Evolutionary conservation across 2,329 filamentous ascomycete genomes (phyloP).

Genomic region (Scytalidium sp.): DNA sequence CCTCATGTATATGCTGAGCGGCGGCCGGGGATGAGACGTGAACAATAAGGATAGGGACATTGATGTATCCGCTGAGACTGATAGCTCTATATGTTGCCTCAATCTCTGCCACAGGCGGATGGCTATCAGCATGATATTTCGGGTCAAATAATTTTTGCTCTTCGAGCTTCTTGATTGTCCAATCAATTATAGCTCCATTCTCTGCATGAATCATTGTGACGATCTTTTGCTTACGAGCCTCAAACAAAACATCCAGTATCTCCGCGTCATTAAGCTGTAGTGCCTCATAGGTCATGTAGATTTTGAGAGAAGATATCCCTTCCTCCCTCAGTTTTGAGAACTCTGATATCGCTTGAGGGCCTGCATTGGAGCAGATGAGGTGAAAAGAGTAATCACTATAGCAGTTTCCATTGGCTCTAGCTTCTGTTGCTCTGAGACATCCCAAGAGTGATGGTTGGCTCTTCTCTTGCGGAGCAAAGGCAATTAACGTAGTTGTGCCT

Average conservation of each 20-base stretch:
- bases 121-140: slow-evolving; percentile 47
- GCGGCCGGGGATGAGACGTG: slow-evolving; percentile 48
- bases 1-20: slow-evolving; percentile 41
- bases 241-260: slow-evolving; percentile 39
- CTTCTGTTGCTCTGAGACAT: slow-evolving; percentile 39
- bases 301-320: slow-evolving; percentile 40
- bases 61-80: slow-evolving; percentile 44
- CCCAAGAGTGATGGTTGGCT: slow-evolving; percentile 40
- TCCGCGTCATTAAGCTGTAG: slow-evolving; percentile 36
- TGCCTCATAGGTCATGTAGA: slow-evolving; percentile 42
- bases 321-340: slow-evolving; percentile 26
- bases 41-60: slow-evolving; percentile 50
- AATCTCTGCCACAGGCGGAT: slow-evolving; percentile 46
- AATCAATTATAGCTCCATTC: slow-evolving; percentile 51
- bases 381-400: slow-evolving; percentile 49
- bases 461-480: slow-evolving; percentile 44
- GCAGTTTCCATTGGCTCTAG: slow-evolving; percentile 38
- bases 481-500: slow-evolving; percentile 46
- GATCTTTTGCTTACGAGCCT: slow-evolving; percentile 40
- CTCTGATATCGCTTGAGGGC: slow-evolving; percentile 29
- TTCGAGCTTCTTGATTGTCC: slow-evolving; percentile 51
- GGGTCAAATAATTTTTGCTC: slow-evolving; percentile 43
- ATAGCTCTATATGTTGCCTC: slow-evolving; percentile 53
- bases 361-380: slow-evolving; percentile 40
- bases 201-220: slow-evolving; percentile 55